A percentile compares a stretch with the other conserved stretches of the same genome.
phyloP scores from a whole-genome alignment of 1,139 yeast species.

The Pichia sp. region DNA sequence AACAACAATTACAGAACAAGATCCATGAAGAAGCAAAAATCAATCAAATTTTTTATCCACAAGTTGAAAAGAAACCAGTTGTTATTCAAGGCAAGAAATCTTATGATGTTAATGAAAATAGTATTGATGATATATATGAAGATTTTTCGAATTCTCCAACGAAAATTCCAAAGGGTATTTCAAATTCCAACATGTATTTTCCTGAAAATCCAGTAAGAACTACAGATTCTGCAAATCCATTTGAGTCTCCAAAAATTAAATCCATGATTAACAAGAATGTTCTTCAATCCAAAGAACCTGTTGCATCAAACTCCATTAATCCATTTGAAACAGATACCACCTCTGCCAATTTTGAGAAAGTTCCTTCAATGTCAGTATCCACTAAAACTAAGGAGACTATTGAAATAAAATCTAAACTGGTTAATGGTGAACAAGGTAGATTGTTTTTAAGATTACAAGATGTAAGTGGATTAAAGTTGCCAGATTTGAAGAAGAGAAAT shows the following conservation, averaged over 20 bases:
- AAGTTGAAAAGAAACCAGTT: not conserved
- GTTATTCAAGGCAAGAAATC: not conserved
- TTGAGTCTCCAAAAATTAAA: conserved; percentile 5
- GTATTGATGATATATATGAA: conserved; percentile 14
- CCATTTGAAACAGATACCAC: conserved; percentile 6
- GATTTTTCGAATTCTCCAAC: conserved; percentile 11
- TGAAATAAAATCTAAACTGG: conserved; percentile 16
- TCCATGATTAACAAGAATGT: not conserved
- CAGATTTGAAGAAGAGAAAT: conserved; percentile 47
- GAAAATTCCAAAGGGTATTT: conserved; percentile 1
- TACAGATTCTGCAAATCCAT: conserved; percentile 2
- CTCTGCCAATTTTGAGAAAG: conserved; percentile 7
- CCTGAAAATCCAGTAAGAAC: conserved; percentile 1
- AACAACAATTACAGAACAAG: conserved; percentile 10
- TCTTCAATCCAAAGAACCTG: too few relatives aligned
- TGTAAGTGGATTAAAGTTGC: conserved; percentile 51
- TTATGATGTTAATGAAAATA: conserved; percentile 5
- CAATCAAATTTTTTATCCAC: conserved; percentile 1
- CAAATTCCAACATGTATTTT: not conserved
- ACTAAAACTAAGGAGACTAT: not conserved
- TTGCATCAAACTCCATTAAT: conserved; percentile 3
- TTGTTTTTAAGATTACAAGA: conserved; percentile 64
- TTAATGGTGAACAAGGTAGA: conserved; percentile 58
- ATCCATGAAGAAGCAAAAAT: conserved; percentile 15
- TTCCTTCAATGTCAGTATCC: conserved; percentile 2